Percentiles rank a stretch among this genome's conserved stretches.
Conservation (phyloP, 805 yeast genomes). For the Tetrapisispora namnaoensis region DNA sequence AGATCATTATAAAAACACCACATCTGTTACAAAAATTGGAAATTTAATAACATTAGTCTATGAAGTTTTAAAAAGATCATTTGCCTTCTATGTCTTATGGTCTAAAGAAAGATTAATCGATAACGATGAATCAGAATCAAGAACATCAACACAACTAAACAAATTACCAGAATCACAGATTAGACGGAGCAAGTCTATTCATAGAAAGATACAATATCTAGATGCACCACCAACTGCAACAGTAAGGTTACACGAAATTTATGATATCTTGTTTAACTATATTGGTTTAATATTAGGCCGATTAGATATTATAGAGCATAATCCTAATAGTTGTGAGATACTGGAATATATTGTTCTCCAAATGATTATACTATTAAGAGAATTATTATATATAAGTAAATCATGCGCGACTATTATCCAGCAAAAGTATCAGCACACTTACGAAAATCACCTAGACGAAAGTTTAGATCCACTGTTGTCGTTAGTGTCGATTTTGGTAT, state of each 20-base stretch:
- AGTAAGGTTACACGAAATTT: conserved; percentile 53
- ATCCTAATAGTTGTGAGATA: conserved; percentile 56
- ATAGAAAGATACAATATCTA: conserved; percentile 34
- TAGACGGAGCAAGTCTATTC: background rate
- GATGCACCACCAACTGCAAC: conserved; percentile 50
- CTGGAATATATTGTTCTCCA: conserved; percentile 62
- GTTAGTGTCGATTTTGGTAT: conserved; percentile 53
- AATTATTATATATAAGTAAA: conserved; percentile 51
- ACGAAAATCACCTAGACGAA: conserved; percentile 27
- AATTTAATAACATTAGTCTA: conserved; percentile 53
- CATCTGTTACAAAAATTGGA: conserved; percentile 47
- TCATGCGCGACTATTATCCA: conserved; percentile 32
- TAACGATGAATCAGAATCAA: background rate
- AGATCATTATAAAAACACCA: conserved; percentile 59
- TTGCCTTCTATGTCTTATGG: conserved; percentile 63
- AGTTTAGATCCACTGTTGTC: conserved; percentile 50
- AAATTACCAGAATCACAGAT: background rate
- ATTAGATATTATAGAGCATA: conserved; percentile 66
- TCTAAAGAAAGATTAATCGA: conserved; percentile 45
- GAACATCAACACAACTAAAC: background rate
- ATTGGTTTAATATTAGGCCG: conserved; percentile 65
- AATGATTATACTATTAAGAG: conserved; percentile 53
- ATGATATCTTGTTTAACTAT: conserved; percentile 49
- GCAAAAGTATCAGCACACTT: conserved; percentile 20
- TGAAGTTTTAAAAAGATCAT: conserved; percentile 57